Conservation (phyloP, 768 basidiomycete genomes). For the Amanita inopinata region DNA sequence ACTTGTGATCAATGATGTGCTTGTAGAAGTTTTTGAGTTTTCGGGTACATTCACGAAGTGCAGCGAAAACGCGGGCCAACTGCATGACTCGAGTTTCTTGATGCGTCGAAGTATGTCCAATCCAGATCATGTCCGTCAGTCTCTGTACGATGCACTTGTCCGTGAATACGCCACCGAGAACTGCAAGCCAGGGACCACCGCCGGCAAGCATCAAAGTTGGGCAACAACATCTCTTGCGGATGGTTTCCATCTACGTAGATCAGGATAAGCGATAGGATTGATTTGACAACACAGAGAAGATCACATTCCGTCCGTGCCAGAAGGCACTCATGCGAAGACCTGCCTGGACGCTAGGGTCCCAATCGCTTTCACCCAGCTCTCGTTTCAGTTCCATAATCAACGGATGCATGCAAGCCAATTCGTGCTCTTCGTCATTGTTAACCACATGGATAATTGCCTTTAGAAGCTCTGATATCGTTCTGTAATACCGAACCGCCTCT, state of each 20-base stretch:
- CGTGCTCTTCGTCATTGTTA: no score
- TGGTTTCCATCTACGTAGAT: background rate
- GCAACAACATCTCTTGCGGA: conserved; percentile 15
- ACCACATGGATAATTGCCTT: no score
- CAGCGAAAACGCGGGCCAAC: conserved; percentile 9
- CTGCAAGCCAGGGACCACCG: conserved; percentile 13
- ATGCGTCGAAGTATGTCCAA: conserved; percentile 13
- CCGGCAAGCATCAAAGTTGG: conserved; percentile 24
- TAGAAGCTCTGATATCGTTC: no score
- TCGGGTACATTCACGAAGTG: conserved; percentile 11
- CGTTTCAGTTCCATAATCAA: no score
- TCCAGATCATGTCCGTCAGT: conserved; percentile 16
- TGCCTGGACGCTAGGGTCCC: no score
- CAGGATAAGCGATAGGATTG: no score
- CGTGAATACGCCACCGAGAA: conserved; percentile 12
- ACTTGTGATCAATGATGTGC: conserved; percentile 4
- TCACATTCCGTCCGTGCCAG: no score
- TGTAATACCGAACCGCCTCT: background rate
- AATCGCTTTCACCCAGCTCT: no score
- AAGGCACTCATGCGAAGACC: no score
- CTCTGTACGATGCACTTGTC: conserved; percentile 15
- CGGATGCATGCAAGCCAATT: no score
- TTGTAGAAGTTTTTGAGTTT: conserved; percentile 12
- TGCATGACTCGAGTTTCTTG: conserved; percentile 13
- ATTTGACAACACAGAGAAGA: no score